Evolutionary conservation across 352 stramenopile genomes (phyloP), one percentile per base, ranked within the genome.

Genomic region (Pythium apleroticum): DNA sequence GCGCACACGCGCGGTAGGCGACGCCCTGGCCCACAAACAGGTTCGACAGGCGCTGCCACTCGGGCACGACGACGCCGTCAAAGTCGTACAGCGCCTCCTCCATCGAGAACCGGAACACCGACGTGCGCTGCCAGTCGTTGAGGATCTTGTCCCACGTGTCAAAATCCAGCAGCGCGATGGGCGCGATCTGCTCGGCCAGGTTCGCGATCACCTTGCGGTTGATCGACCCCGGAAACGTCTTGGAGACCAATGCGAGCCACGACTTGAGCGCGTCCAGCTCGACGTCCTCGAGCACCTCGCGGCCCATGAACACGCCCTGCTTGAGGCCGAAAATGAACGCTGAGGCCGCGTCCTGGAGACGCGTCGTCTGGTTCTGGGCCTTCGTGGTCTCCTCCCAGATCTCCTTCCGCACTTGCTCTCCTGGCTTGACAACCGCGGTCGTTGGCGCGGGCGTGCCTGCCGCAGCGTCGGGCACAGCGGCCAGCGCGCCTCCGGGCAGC

Each of bases 321-420:
- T 89, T 88, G 15, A 94, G 73, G 2, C 85, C 85, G 52, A 94
- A 94, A 25, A 94, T 66, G 60, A 94, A 94, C 33, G 85, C 81
- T 20, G 85, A 90, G 2, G 77, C 85, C 0, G 85, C 85, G 60
- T 94, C 85, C 65, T 87, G 80, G 35, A 94, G 66, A 9, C 85
- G 85, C 39, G 85, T 94, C 10, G 79, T 90, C 65, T 84, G 66
- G 65, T 89, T 91, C 76, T 89, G 90, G 1, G 81, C 74, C 50
- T 81, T 73, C 35, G 78, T 91, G 19, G 85, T 89, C 56, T 91
- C 83, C 52, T 94, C 85, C 85, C 85, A 94, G 25, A 94, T 63
- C n/a, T 68, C 59, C 22, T 63, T 76, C 35, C 69, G 73, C 28
- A 68, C 59, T 52, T 84, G 68, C 65, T 84, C 76, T n/a, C 71